These are phyloP conservation scores for Fusarium algeriense DNA, from an alignment of 2,329 filamentous ascomycete species.

Conservation along the genomic window DNA sequence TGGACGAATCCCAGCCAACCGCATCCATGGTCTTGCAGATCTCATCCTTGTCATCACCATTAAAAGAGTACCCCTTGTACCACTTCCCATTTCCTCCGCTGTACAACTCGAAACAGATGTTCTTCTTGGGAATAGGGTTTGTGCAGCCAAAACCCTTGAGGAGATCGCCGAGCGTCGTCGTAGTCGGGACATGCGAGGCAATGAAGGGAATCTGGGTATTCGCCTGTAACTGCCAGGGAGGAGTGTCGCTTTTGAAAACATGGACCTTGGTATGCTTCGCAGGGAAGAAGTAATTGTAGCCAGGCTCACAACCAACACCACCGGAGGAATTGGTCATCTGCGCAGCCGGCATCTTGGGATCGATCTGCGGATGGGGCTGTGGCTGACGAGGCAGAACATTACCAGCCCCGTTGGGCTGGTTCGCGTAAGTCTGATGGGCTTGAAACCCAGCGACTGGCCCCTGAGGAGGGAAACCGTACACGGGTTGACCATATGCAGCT, in stretches of 20 bases:
- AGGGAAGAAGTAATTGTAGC: slow-evolving; percentile 74
- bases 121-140: slow-evolving; percentile 64
- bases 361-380: slow-evolving; percentile 57
- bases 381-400: slow-evolving; percentile 55
- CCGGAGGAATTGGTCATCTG: slow-evolving; percentile 69
- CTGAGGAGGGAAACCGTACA: slow-evolving; percentile 29
- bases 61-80: slow-evolving; percentile 67
- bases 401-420: slow-evolving; percentile 55
- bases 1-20: slow-evolving; percentile 68
- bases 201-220: slow-evolving; percentile 60
- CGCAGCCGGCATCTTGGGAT: slow-evolving; percentile 62
- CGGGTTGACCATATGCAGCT: slow-evolving; percentile 16
- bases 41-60: slow-evolving; percentile 62
- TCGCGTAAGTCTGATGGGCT: slow-evolving; percentile 46
- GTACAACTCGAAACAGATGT: slow-evolving; percentile 68
- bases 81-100: slow-evolving; percentile 68
- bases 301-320: slow-evolving; percentile 69
- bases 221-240: slow-evolving; percentile 66
- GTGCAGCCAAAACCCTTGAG: slow-evolving; percentile 69
- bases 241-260: slow-evolving; percentile 63
- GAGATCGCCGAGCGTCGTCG: slow-evolving; percentile 66
- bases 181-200: slow-evolving; percentile 65
- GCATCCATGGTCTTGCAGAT: slow-evolving; percentile 65
- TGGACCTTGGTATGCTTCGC: slow-evolving; percentile 70
- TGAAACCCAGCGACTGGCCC: slow-evolving; percentile 43